Evolutionary conservation across 768 basidiomycete genomes (phyloP), one percentile per base, ranked within the genome.

Genomic region (Boletus edulis): DNA sequence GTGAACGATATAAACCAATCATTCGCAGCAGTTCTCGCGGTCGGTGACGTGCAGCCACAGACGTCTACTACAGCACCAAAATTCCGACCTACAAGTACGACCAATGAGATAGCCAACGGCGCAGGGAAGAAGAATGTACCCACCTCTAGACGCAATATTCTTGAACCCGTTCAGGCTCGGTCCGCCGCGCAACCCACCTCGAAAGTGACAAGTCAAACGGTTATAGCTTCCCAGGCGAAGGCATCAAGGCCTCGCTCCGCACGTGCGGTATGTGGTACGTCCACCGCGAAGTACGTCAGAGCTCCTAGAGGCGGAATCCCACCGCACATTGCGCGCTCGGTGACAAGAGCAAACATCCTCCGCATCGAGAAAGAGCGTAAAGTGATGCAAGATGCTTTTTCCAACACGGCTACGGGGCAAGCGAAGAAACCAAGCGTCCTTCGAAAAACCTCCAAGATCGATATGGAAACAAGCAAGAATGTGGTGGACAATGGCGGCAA

Each of bases 291-390:
- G 31, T 51, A 66, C 24, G 51, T 57, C 2, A 59, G 52, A 38
- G 56, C 69, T 10, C 71, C 69, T 5, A 59, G 62, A 43, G 71
- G 69, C 17, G 69, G 71, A 15, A 56, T 72, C 34, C 71, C 69
- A 40, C 71, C 71, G 0, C 59, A 64, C 24, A 53, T 70, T 27
- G 71, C 71, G 14, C 61, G 68, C n/a, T 61, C 63, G 5, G 69
- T 70, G 27, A 69, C 69, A 22, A 71, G 56, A 45, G 65, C 62
- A 3, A 62, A 64, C 39, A 57, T 62, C 29, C 54, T 72, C 12
- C 59, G 59, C 17, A 46, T 49, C 14, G 69, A 72, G 40, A 53
- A 60, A 32, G 70, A 67, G 46, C 55, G 62, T 40, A 57, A 62
- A 42, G 51, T 58, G 14, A 64, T 61, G 41, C 59, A 51, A 38